Evolutionary conservation across 1,284 basidiomycete species (phyloP).

Genomic region (Agaricales sp.): DNA sequence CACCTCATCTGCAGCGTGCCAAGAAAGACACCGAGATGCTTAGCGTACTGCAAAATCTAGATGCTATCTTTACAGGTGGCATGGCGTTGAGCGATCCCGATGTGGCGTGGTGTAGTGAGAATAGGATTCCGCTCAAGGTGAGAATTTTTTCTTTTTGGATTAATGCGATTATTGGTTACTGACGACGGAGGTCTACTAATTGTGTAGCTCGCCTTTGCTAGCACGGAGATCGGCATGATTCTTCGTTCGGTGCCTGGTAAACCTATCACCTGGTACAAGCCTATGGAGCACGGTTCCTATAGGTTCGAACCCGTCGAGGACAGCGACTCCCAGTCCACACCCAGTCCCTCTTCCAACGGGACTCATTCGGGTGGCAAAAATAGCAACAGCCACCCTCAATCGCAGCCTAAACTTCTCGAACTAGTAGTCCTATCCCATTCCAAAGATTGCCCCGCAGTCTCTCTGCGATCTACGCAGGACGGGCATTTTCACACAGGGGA

Average conservation of each 20-base stretch:
- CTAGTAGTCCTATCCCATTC: slow-evolving; percentile 39
- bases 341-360: not conserved
- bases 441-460: slow-evolving; percentile 38
- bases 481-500: slow-evolving; percentile 53
- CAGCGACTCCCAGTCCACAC: not conserved
- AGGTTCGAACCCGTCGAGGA: not conserved
- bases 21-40: not conserved
- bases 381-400: too few species aligned
- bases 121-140: not conserved
- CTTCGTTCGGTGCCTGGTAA: not conserved
- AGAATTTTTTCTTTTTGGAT: too few species aligned
- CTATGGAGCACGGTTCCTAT: not conserved
- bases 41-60: not conserved
- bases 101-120: not conserved
- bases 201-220: not conserved
- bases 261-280: not conserved
- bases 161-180: not conserved
- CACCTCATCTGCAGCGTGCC: not conserved
- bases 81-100: not conserved
- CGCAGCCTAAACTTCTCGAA: slow-evolving; percentile 32
- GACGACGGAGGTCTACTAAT: not conserved
- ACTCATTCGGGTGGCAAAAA: too few species aligned
- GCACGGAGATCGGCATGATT: not conserved
- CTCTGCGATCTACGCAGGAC: slow-evolving; percentile 32
- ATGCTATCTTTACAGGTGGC: not conserved